Percentiles rank a stretch among this genome's conserved stretches.
Evolutionary conservation across 2,329 filamentous ascomycete species (phyloP).

Genomic region (Colletotrichum sp.): DNA sequence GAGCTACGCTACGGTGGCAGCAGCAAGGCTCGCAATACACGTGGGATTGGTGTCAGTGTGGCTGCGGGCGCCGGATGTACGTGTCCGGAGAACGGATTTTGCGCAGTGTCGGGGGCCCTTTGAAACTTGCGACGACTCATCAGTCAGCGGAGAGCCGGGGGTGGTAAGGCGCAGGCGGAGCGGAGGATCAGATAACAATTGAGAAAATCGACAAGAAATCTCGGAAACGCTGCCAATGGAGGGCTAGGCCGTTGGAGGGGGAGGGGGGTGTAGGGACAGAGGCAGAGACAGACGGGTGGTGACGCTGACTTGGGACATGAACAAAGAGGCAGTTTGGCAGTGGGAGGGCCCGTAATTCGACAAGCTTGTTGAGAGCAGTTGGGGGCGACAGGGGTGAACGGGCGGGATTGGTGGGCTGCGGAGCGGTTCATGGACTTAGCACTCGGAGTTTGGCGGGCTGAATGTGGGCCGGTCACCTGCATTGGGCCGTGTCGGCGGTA

Average conservation of each 20-base stretch:
- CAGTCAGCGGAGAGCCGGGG: conserved; percentile 3
- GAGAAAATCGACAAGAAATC: not conserved
- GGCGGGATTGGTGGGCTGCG: not conserved
- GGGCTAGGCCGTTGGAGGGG: not conserved
- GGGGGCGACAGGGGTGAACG: not conserved
- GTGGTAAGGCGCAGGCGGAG: not conserved
- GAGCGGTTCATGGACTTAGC: conserved; percentile 19
- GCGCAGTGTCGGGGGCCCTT: not conserved
- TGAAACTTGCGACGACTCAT: conserved; percentile 19
- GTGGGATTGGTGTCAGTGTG: conserved; percentile 2
- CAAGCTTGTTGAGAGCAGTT: conserved; percentile 19
- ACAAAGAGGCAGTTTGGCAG: not conserved
- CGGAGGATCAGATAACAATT: not conserved
- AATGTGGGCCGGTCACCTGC: conserved; percentile 2
- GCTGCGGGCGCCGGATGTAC: not conserved
- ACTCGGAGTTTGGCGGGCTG: conserved; percentile 20
- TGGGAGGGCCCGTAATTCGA: not conserved
- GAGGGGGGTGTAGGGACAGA: not conserved
- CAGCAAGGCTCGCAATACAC: not conserved
- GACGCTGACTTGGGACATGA: not conserved
- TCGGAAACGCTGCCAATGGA: not conserved
- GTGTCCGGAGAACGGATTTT: conserved; percentile 7
- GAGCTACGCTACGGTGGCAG: not conserved
- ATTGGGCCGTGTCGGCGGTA: conserved; percentile 14
- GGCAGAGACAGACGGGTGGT: not conserved